Evolutionary conservation across 495 filamentous ascomycete species (phyloP).

Genomic region (Tuber borchii): DNA sequence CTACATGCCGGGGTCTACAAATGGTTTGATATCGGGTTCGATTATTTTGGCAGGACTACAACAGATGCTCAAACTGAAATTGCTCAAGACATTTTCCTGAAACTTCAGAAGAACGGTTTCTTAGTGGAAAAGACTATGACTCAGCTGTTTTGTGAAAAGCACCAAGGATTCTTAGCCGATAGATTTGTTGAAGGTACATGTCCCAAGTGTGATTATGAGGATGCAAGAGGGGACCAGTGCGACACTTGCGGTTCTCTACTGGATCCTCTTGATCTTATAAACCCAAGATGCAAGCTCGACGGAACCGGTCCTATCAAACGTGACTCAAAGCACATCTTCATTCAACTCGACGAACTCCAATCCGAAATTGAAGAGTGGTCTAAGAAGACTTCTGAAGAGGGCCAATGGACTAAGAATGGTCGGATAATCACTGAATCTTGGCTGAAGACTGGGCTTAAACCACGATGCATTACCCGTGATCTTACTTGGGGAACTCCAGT

Average conservation of each 20-base stretch:
- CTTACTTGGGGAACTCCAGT: constrained; percentile 81
- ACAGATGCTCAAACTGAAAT: constrained; percentile 78
- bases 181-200: constrained; percentile 90
- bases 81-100: constrained; percentile 74
- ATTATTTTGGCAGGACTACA: constrained; percentile 76
- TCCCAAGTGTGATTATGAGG: constrained; percentile 64
- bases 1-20: constrained; percentile 80
- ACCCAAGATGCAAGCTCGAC: constrained; percentile 73
- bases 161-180: constrained; percentile 81
- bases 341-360: constrained; percentile 73
- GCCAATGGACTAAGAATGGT: constrained; percentile 73
- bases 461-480: constrained; percentile 85
- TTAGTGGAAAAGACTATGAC: constrained; percentile 67
- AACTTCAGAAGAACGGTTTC: constrained; percentile 71
- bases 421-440: constrained; percentile 64
- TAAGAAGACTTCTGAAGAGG: constrained; percentile 52
- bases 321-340: constrained; percentile 66
- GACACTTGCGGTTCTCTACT: constrained; percentile 77
- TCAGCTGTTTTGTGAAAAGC: constrained; percentile 81
- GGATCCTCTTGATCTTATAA: constrained; percentile 59
- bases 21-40: constrained; percentile 81
- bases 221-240: constrained; percentile 80
- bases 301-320: constrained; percentile 66
- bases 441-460: constrained; percentile 74
- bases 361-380: constrained; percentile 66